Evolutionary conservation across 352 stramenopile genomes (phyloP), one percentile per base, ranked within the genome.

Genomic region (Globisporangium abappressorium): DNA sequence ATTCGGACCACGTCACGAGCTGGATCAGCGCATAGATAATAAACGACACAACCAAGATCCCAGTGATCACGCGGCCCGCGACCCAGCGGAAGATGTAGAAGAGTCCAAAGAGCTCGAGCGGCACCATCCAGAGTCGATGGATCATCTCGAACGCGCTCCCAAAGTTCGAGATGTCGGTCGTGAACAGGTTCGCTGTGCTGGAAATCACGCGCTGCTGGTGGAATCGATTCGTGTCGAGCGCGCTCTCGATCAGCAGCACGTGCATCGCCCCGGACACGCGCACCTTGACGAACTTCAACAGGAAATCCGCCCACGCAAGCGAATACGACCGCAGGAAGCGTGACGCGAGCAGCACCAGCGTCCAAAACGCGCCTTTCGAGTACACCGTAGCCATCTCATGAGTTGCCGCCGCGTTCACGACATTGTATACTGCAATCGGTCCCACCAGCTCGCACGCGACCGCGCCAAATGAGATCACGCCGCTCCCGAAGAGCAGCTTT

Each of bases 301-400:
- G 46, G 24, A 74, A 78, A 49, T 78, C 70, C 15, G 70, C 70
- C 67, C 70, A 82, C 6, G 58, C 60, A 18, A 76, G 72, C 56
- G 74, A 30, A 64, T 72, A 78, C 11, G 72, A 82, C 41, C 72
- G 54, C 57, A 79, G 26, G 55, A 78, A 79, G 9, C 75, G 70
- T 6, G 75, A 72, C 7, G 69, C 33, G 0, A 82, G 51, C 54
- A 82, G 66, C 14, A 71, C 30, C 15, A 71, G 43, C 24, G 70
- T 82, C 75, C 75, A 82, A 18, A 73, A 46, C 36, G 70, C 58
- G 20, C 75, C 75, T 30, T 38, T 65, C n/a, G 73, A 82, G 49
- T n/a, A 63, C 14, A 82, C 47, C 0, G 41, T 24, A 2, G 71
- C 59, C 24, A 79, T 66, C 20, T 68, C 62, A n/a, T 64, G 55